Evolutionary conservation across 768 basidiomycete species (phyloP).

Genomic region (Auricularia sp.): DNA sequence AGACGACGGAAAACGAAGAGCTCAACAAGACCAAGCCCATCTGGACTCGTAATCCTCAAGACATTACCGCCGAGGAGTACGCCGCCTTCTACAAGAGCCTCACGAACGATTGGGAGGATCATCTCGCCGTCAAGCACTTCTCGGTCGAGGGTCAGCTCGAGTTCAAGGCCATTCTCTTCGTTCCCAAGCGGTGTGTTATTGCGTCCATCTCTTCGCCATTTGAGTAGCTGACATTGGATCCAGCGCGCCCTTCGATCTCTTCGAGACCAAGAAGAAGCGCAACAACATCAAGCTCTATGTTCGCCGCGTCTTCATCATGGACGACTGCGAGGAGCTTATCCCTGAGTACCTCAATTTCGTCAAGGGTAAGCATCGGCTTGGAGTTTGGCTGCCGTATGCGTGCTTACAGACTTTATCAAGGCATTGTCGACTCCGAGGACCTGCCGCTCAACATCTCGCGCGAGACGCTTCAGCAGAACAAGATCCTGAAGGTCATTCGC

Average conservation of each 20-base stretch:
- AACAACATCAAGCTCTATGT: conserved; percentile 99
- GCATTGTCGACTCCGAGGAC: conserved; percentile 99
- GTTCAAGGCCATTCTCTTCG: conserved; percentile 98
- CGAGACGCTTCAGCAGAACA: conserved; percentile 99
- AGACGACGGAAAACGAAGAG: conserved; percentile 83
- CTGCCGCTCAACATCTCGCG: conserved; percentile 99
- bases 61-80: conserved; percentile 91
- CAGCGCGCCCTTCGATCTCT: conserved; percentile 97
- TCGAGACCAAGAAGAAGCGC: conserved; percentile 99
- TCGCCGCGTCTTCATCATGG: conserved; percentile 99
- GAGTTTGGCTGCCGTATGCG: no score
- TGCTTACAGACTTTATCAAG: conserved; percentile 3
- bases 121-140: conserved; percentile 99
- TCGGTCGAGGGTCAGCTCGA: conserved; percentile 99
- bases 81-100: conserved; percentile 97
- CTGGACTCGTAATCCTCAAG: conserved; percentile 96
- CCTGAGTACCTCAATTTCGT: conserved; percentile 99
- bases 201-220: background rate
- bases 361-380: conserved; percentile 45
- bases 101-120: conserved; percentile 99
- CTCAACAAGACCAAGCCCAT: conserved; percentile 99
- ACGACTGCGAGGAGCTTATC: conserved; percentile 98
- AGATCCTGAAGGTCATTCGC: conserved; percentile 99
- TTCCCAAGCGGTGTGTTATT: conserved; percentile 77
- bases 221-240: conserved; percentile 8